Conservation (phyloP, 1,139 yeast genomes). For the Magnusiomyces fungicola region DNA sequence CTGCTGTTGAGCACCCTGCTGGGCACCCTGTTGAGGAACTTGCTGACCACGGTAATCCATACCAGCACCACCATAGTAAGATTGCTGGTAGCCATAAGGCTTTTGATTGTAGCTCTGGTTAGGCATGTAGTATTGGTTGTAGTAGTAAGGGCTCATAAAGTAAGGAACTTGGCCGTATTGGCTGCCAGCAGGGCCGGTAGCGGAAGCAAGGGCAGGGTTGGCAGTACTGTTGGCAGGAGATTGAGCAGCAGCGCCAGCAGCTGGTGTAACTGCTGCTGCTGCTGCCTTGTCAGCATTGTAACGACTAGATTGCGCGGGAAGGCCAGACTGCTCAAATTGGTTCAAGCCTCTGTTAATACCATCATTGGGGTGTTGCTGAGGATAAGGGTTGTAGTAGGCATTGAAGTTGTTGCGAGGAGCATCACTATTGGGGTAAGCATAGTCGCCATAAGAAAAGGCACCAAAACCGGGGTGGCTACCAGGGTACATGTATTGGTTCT, state of each 20-base stretch:
- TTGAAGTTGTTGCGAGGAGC: slow-evolving; percentile 17
- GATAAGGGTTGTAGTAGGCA: slow-evolving; percentile 19
- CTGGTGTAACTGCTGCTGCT: neutral
- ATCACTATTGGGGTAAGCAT: slow-evolving; percentile 17
- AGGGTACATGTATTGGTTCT: slow-evolving; percentile 24
- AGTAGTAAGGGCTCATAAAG: slow-evolving; percentile 3
- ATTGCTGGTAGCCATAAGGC: slow-evolving; percentile 4
- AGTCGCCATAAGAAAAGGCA: slow-evolving; percentile 16
- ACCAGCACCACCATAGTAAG: slow-evolving; percentile 3
- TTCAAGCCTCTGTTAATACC: slow-evolving; percentile 7
- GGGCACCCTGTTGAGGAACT: slow-evolving; percentile 8
- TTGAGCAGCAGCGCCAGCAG: slow-evolving; percentile 4
- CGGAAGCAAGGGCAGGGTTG: slow-evolving; percentile 2
- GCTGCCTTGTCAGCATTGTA: slow-evolving; percentile 9
- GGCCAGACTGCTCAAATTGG: slow-evolving; percentile 9
- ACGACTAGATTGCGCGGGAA: slow-evolving; percentile 9
- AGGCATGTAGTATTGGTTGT: slow-evolving; percentile 21
- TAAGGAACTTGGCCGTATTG: slow-evolving; percentile 1
- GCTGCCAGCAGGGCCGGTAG: slow-evolving; percentile 4
- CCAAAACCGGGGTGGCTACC: slow-evolving; percentile 22
- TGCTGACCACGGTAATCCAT: neutral
- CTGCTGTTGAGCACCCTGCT: slow-evolving; percentile 12
- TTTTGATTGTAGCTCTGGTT: slow-evolving; percentile 21
- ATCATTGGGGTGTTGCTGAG: slow-evolving; percentile 17
- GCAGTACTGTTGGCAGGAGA: slow-evolving; percentile 7